Base-by-base conservation (phyloP, 75 land plant species). In the Picea sitchensis region DNA sequence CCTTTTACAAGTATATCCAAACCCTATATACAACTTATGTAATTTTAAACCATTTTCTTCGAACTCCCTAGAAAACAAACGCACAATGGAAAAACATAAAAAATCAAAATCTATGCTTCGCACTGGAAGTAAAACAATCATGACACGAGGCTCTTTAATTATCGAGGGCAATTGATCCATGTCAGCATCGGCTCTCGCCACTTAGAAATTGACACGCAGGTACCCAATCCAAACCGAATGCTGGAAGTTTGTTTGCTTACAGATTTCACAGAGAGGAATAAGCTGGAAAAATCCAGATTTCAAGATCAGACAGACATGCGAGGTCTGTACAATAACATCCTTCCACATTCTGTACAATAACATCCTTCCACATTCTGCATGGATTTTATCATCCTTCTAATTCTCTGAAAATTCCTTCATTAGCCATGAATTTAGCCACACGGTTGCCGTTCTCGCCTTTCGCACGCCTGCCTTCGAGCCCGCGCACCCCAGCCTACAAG, bases 401-500 rank as follows among this genome's bases (percentile, higher is more conserved):
- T 71, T 41, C 73, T 0, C 73, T 71, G 36, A 44, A 20, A 44
- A 17, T 20, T 20, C n/a, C 61, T 60, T 17, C n/a, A 60, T n/a
- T 60, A 18, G 17, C 61, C 4, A 71, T 71, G 73, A 41, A 18
- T n/a, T 17, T 71, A 6, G 51, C 73, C 51, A 71, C 51, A 18
- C 54, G 73, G 47, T 51, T 83, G 84, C 83, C 71, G 44, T 59
- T 80, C 65, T 78, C 87, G 31, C 81, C 72, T 36, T 59, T 5
- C 9, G 61, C 58, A 57, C 75, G 21, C 12, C n/a, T 26, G 6
- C 8, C 56, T 20, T 38, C 58, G 3, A 63, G n/a, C 5, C 41
- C 47, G 14, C 76, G 62, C 4, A 51, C n/a, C 54, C 34, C 82
- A 67, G 57, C 71, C 26, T 71, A 61, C 75, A 9, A 63, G 56